A percentile compares a stretch with the other conserved stretches of the same genome.
Evolutionary conservation across 2,329 filamentous ascomycete genomes (phyloP).

Genomic region (Hymenoscyphus repandus): DNA sequence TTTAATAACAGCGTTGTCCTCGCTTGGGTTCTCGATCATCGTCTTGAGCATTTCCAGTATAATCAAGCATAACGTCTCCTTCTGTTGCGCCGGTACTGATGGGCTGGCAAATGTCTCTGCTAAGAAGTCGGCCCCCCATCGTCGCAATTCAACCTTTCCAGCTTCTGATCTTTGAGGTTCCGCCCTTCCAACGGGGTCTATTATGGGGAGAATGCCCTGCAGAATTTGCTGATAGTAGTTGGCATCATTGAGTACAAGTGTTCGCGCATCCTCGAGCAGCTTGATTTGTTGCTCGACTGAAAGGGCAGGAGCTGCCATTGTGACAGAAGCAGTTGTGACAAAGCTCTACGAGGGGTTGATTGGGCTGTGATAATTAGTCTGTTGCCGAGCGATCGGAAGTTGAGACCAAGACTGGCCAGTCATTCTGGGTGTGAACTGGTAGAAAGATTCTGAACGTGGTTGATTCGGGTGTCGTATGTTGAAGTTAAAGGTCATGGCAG

Average conservation of each 20-base stretch:
- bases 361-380: background rate
- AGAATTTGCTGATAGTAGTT: slow-evolving; percentile 89
- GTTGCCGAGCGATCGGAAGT: slow-evolving; percentile 13
- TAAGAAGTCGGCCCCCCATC: slow-evolving; percentile 96
- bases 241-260: slow-evolving; percentile 80
- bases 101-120: slow-evolving; percentile 95
- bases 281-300: slow-evolving; percentile 71
- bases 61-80: slow-evolving; percentile 71
- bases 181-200: slow-evolving; percentile 51
- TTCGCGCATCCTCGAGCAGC: slow-evolving; percentile 85
- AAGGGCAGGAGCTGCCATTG: slow-evolving; percentile 48
- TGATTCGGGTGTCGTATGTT: background rate
- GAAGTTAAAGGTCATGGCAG: background rate
- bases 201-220: slow-evolving; percentile 86
- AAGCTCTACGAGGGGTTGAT: slow-evolving; percentile 23
- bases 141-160: slow-evolving; percentile 72
- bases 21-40: slow-evolving; percentile 64
- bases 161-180: slow-evolving; percentile 1
- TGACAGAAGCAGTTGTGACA: slow-evolving; percentile 12
- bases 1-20: slow-evolving; percentile 77
- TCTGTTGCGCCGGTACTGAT: slow-evolving; percentile 69
- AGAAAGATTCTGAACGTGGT: background rate
- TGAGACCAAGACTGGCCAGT: slow-evolving; percentile 2
- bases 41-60: slow-evolving; percentile 73
- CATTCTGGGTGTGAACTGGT: slow-evolving; percentile 14